Conservation (phyloP, 352 stramenopile genomes). For the Phytophthora capsici region DNA sequence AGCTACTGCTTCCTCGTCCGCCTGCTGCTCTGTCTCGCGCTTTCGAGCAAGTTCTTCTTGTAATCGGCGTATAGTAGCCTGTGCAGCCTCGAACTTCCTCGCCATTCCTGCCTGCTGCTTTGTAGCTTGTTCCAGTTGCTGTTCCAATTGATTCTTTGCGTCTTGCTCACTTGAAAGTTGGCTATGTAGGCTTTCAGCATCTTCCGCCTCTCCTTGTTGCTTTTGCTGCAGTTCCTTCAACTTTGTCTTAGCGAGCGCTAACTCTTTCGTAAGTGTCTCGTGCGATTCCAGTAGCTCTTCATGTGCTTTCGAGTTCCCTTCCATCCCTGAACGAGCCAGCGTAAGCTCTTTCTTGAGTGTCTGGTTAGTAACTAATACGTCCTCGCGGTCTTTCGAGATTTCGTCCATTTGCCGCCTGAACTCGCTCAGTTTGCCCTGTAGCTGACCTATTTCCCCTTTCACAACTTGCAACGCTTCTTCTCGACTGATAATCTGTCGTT, state of each 20-base stretch:
- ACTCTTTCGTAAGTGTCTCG: constrained; percentile 26
- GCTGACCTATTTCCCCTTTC: constrained; percentile 23
- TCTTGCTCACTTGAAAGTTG: constrained; percentile 33
- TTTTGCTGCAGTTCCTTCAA: constrained; percentile 30
- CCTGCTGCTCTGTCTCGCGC: constrained; percentile 22
- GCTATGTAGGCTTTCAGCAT: constrained; percentile 22
- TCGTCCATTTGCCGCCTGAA: constrained; percentile 31
- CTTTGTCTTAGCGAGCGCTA: constrained; percentile 32
- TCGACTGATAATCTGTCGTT: constrained; percentile 33
- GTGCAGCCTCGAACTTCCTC: constrained; percentile 43
- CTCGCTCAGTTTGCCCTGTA: constrained; percentile 29
- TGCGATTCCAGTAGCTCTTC: constrained; percentile 32
- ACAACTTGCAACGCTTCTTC: constrained; percentile 27
- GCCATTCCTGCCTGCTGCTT: constrained; percentile 25
- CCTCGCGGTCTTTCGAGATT: constrained; percentile 35
- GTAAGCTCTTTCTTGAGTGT: constrained; percentile 47
- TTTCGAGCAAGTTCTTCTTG: constrained; percentile 42
- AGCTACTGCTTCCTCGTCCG: constrained; percentile 29
- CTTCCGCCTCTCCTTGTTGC: constrained; percentile 19
- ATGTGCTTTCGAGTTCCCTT: constrained; percentile 21
- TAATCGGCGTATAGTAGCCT: constrained; percentile 34
- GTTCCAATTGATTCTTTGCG: constrained; percentile 20
- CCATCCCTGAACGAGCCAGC: constrained; percentile 21
- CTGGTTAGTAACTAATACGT: constrained; percentile 32
- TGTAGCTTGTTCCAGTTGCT: constrained; percentile 32